Percentiles rank a stretch among this genome's conserved stretches.
Evolutionary conservation across 2,329 filamentous ascomycete genomes (phyloP).

Genomic region (Pseudocercospora vitis): DNA sequence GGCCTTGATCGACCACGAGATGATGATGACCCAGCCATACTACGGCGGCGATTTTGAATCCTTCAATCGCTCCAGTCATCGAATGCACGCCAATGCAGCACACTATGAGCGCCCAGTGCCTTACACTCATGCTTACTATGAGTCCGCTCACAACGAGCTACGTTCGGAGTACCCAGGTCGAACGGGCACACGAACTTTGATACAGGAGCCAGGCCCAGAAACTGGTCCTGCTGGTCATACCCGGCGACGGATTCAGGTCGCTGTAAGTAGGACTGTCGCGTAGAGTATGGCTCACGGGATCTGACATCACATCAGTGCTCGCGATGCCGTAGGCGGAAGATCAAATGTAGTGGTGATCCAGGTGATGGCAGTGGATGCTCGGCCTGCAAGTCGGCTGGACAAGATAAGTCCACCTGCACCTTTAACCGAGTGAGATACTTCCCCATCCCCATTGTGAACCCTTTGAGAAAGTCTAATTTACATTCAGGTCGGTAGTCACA

Average conservation of each 20-base stretch:
- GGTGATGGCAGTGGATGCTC: conserved; percentile 75
- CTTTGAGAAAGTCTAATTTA: neutral
- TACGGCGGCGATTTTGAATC: conserved; percentile 32
- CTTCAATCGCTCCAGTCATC: conserved; percentile 27
- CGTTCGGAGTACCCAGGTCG: conserved; percentile 28
- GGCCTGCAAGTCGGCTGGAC: conserved; percentile 76
- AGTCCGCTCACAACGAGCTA: conserved; percentile 29
- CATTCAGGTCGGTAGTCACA: conserved; percentile 23
- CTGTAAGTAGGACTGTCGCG: conserved; percentile 45
- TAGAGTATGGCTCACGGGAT: conserved; percentile 15
- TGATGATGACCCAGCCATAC: conserved; percentile 37
- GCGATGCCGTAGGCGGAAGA: conserved; percentile 89
- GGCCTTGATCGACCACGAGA: conserved; percentile 22
- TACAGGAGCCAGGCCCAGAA: conserved; percentile 39
- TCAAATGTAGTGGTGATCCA: conserved; percentile 84
- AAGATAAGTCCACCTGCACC: conserved; percentile 62
- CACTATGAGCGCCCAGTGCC: conserved; percentile 32
- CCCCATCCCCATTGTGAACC: neutral
- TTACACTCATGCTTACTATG: conserved; percentile 30
- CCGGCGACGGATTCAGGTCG: conserved; percentile 56
- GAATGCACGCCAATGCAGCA: conserved; percentile 24
- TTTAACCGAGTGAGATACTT: conserved; percentile 69
- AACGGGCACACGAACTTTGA: conserved; percentile 25
- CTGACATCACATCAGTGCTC: conserved; percentile 63
- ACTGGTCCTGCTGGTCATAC: conserved; percentile 37